These are phyloP conservation scores for Microbotryum lychnidis-dioicae DNA, from an alignment of 1,284 basidiomycete species.

Conservation along the genomic window DNA sequence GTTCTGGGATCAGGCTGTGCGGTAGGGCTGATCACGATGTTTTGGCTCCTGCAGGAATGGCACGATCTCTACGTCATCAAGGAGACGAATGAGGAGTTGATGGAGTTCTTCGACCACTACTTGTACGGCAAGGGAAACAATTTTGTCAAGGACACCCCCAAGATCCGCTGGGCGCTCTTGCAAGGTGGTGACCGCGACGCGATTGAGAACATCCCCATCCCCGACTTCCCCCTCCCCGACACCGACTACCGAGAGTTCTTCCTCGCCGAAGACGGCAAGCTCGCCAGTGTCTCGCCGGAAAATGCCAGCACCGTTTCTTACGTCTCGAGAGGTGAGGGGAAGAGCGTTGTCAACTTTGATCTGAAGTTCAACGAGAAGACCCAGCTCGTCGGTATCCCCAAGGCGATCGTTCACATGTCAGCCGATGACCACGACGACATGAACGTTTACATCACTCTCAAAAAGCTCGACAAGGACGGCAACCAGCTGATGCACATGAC, in stretches of 20 bases:
- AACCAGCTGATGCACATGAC: constrained; percentile 28
- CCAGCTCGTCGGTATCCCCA: constrained; percentile 31
- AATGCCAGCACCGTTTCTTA: constrained; percentile 10
- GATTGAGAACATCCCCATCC: constrained; percentile 18
- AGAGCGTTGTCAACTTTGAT: constrained; percentile 16
- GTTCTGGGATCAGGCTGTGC: not conserved
- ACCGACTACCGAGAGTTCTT: constrained; percentile 28
- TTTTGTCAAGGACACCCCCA: constrained; percentile 30
- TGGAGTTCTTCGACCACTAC: constrained; percentile 33
- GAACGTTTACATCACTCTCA: constrained; percentile 32
- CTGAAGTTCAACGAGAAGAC: constrained; percentile 27
- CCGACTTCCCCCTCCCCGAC: constrained; percentile 26
- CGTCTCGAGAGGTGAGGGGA: constrained; percentile 22
- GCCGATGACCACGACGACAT: constrained; percentile 33
- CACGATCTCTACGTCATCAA: constrained; percentile 17
- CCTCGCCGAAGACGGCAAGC: constrained; percentile 21
- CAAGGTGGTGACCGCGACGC: constrained; percentile 27
- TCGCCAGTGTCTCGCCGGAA: constrained; percentile 5
- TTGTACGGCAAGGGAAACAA: constrained; percentile 31
- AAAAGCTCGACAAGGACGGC: constrained; percentile 32
- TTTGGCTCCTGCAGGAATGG: constrained; percentile 6
- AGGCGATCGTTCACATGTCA: constrained; percentile 32
- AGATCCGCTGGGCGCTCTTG: constrained; percentile 23
- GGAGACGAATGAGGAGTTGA: constrained; percentile 30
- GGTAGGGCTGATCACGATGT: not conserved